Base-by-base conservation (phyloP, 1,284 basidiomycete species). In the Heterobasidion parviporum region DNA sequence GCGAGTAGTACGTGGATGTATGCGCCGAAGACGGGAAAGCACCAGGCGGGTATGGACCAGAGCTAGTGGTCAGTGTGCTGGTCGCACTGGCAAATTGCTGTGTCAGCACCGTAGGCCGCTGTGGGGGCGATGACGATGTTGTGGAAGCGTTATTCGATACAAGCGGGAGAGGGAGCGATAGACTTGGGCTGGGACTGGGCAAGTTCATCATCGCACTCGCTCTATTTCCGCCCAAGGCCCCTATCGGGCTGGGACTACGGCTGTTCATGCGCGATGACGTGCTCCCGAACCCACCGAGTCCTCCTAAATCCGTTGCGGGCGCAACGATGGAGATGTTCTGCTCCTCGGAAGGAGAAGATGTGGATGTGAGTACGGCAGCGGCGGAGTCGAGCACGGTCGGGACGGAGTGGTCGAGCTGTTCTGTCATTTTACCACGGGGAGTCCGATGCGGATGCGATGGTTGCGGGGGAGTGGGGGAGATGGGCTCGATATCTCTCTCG, bases 401-500 rank as follows among this genome's bases (percentile, higher is more conserved):
- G 0, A 91, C 87, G 18, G 79, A 75, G 55, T 83, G 80, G 53
- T 89, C 87, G 52, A 89, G 75, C 20, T 82, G 77, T 60, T 89
- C 87, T 0, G 85, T 85, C 48, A 75, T 74, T 65, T 85, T 85
- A 34, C 82, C 80, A 44, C 88, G 78, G 0, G 88, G 79, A 49
- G 83, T 87, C 41, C 83, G 79, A 65, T 90, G 88, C 0, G 87
- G 84, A 65, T 76, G 78, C 59, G 73, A 70, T 43, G 65, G 63
- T 45, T 65, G 65, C 54, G 77, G 69, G 0, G 77, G 70, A 0
- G 80, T 78, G 1, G 79, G 76, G 0, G 81, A 74, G 52, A 87
- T 69, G 20, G 84, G 81, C 62, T 90, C 88, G 60, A 91, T 89
- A 65, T 91, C 88, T 48, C 88, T 82, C 68, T 90, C 87, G 57